Evolutionary conservation across 75 land plant genomes (phyloP).

Genomic region (Pinus tabuliformis): DNA sequence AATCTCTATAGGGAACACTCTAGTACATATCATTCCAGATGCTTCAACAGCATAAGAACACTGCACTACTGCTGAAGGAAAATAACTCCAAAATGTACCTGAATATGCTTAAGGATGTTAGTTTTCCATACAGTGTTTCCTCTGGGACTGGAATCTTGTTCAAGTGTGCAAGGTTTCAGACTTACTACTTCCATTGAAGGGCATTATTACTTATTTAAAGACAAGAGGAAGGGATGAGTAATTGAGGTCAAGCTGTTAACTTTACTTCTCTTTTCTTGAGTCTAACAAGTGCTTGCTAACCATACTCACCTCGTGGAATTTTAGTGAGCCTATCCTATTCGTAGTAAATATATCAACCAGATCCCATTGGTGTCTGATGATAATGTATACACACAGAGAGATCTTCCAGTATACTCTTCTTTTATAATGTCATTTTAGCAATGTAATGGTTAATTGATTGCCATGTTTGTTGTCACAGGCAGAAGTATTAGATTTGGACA

Average conservation of each 20-base stretch:
- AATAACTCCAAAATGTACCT: background rate
- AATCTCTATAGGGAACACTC: background rate
- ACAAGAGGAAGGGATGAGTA: background rate
- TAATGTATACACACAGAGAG: background rate
- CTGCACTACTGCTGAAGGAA: background rate
- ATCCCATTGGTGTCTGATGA: background rate
- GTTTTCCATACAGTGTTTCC: background rate
- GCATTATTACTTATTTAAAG: background rate
- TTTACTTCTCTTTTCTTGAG: background rate
- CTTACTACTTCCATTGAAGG: background rate
- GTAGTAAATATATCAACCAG: background rate
- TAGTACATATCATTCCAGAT: background rate
- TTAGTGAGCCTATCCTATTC: background rate
- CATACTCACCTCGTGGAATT: background rate
- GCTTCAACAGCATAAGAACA: conserved; percentile 1
- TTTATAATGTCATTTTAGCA: background rate
- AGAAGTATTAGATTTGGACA: conserved; percentile 88
- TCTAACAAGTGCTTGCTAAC: background rate
- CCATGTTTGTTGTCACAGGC: conserved; percentile 48
- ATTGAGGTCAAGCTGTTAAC: background rate
- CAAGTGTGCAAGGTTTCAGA: background rate
- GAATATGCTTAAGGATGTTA: background rate
- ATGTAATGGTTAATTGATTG: background rate
- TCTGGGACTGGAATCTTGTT: background rate
- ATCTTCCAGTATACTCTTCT: background rate